These are phyloP conservation scores for Diaporthe amygdali DNA, from an alignment of 2,329 filamentous ascomycete species.

Conservation along the genomic window DNA sequence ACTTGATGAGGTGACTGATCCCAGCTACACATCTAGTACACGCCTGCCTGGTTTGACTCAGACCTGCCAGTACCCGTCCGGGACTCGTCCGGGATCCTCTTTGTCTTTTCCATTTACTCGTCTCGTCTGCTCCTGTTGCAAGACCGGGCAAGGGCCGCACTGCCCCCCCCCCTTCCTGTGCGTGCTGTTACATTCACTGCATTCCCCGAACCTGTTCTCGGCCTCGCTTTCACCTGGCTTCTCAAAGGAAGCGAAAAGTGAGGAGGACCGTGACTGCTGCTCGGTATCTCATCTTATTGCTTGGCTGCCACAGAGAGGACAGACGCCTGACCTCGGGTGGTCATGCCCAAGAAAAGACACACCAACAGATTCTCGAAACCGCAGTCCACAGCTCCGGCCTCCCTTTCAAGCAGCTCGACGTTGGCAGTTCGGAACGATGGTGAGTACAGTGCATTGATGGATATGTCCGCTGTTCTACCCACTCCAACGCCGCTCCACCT, in stretches of 20 bases:
- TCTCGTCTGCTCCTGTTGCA: conserved; percentile 11
- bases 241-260: conserved; percentile 5
- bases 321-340: conserved; percentile 15
- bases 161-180: not conserved
- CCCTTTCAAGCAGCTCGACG: conserved; percentile 44
- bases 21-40: not conserved
- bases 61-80: conserved; percentile 26
- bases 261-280: not conserved
- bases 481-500: not conserved
- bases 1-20: conserved; percentile 21
- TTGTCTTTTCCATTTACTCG: not conserved
- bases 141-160: not conserved
- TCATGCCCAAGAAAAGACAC: conserved; percentile 70
- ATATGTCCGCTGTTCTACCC: not conserved
- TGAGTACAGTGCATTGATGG: conserved; percentile 19
- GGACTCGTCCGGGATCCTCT: conserved; percentile 17
- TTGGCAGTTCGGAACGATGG: conserved; percentile 14
- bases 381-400: conserved; percentile 57
- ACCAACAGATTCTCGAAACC: conserved; percentile 63
- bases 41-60: conserved; percentile 22
- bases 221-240: conserved; percentile 10
- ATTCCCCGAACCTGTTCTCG: conserved; percentile 13
- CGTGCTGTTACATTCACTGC: not conserved
- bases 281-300: not conserved
- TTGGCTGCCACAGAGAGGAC: not conserved